Conservation (phyloP, 2,329 filamentous ascomycete genomes). For the Fusarium sterilihyphosum region DNA sequence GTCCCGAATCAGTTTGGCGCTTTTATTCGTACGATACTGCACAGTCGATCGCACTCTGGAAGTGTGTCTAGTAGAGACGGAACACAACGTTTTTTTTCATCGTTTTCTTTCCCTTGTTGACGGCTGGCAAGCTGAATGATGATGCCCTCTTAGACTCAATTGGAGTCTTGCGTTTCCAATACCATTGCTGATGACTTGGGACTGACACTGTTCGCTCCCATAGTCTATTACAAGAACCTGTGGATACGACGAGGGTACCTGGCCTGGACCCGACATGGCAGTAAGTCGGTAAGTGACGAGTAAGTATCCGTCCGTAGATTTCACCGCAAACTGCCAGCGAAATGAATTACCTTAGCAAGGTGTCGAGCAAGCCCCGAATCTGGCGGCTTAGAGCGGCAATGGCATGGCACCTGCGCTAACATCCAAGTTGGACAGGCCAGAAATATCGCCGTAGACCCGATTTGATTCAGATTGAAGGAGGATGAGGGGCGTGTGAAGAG, state of each 20-base stretch:
- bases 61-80: conserved; percentile 10
- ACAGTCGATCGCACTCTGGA: conserved; percentile 22
- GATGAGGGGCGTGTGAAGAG: conserved; percentile 16
- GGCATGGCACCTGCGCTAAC: conserved; percentile 42
- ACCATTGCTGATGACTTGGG: neutral
- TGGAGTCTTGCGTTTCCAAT: conserved; percentile 1
- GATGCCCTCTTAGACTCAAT: neutral
- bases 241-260: conserved; percentile 41
- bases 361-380: conserved; percentile 24
- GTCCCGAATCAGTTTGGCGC: conserved; percentile 17
- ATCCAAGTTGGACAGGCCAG: conserved; percentile 29
- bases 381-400: conserved; percentile 46
- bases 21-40: conserved; percentile 10
- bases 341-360: conserved; percentile 6
- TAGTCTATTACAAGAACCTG: conserved; percentile 9
- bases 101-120: neutral
- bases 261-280: conserved; percentile 16
- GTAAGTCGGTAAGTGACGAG: conserved; percentile 34
- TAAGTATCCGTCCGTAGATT: conserved; percentile 18
- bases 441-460: conserved; percentile 41
- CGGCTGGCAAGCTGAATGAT: conserved; percentile 15
- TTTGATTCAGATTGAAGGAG: conserved; percentile 29
- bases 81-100: conserved; percentile 18
- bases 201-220: neutral
- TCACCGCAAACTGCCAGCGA: conserved; percentile 34